Evolutionary conservation across 2,329 filamentous ascomycete species (phyloP).

Genomic region (Fonsecaea multimorphosa): DNA sequence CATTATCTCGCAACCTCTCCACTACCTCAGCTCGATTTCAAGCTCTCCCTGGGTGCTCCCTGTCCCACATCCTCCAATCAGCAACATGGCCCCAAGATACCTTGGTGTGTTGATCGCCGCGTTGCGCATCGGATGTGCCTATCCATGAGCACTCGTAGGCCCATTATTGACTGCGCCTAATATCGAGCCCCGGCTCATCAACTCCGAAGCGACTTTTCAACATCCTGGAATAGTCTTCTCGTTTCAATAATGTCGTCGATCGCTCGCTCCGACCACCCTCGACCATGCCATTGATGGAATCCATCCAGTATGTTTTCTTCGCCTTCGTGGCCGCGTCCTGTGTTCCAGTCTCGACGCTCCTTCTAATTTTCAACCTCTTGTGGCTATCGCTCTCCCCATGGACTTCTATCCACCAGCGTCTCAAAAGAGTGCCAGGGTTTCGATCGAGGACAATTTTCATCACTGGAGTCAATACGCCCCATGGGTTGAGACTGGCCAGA

Average conservation of each 20-base stretch:
- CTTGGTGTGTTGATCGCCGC: background rate
- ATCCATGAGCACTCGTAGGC: too few species aligned
- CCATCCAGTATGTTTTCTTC: conserved; percentile 55
- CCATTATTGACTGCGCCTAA: too few species aligned
- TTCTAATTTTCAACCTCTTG: conserved; percentile 51
- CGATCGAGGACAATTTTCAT: conserved; percentile 66
- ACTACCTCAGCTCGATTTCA: background rate
- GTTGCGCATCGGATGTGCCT: background rate
- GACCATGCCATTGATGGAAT: background rate
- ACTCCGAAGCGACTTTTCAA: conserved; percentile 1
- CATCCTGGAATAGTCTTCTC: background rate
- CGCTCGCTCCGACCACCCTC: background rate
- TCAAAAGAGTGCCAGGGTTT: conserved; percentile 46
- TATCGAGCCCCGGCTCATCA: background rate
- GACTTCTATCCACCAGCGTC: conserved; percentile 39
- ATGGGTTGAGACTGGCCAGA: conserved; percentile 71
- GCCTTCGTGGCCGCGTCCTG: conserved; percentile 48
- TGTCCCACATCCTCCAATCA: background rate
- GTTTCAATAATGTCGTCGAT: background rate
- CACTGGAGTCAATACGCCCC: conserved; percentile 73
- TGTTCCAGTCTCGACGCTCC: conserved; percentile 57
- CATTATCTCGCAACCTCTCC: background rate
- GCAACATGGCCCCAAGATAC: background rate
- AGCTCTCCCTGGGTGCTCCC: background rate
- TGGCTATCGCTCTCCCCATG: conserved; percentile 41